These are phyloP conservation scores for Xylaria sp. DNA, from an alignment of 2,329 filamentous ascomycete genomes.

Conservation along the genomic window DNA sequence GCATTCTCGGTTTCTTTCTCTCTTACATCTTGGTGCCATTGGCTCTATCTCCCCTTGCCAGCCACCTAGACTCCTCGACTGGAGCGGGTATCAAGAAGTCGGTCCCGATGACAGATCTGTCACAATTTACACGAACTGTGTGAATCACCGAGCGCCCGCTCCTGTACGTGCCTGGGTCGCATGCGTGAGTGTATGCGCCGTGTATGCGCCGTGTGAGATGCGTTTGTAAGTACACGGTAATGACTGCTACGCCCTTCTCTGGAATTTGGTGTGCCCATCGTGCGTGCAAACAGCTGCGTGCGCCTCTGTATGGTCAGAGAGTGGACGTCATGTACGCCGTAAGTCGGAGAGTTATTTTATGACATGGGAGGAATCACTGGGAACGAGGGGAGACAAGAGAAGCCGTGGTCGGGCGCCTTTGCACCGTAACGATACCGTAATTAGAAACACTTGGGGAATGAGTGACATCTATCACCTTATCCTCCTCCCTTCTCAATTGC, in stretches of 20 bases:
- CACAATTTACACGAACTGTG: slow-evolving; percentile 14
- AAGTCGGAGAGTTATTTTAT: slow-evolving; percentile 41
- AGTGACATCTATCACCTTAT: background rate
- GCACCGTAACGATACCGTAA: slow-evolving; percentile 12
- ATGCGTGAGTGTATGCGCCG: slow-evolving; percentile 24
- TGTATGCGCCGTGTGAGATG: slow-evolving; percentile 31
- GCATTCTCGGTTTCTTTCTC: background rate
- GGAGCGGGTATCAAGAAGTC: background rate
- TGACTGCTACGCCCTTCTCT: slow-evolving; percentile 24
- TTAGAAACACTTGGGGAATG: slow-evolving; percentile 2
- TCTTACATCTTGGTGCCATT: background rate
- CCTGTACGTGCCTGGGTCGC: slow-evolving; percentile 21
- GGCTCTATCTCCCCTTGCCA: background rate
- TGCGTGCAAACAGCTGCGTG: slow-evolving; percentile 47
- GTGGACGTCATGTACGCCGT: slow-evolving; percentile 36
- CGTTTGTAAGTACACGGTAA: slow-evolving; percentile 28
- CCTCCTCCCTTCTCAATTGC: background rate
- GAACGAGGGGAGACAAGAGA: slow-evolving; percentile 13
- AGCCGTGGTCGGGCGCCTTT: background rate
- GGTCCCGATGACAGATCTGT: slow-evolving; percentile 12
- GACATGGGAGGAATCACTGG: slow-evolving; percentile 34
- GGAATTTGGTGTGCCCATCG: slow-evolving; percentile 40
- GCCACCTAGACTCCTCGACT: background rate
- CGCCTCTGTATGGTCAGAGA: slow-evolving; percentile 41
- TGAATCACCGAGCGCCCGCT: slow-evolving; percentile 9